Evolutionary conservation across 1,284 basidiomycete species (phyloP), one percentile per base, ranked within the genome.

Genomic region (Mixia osmundae): DNA sequence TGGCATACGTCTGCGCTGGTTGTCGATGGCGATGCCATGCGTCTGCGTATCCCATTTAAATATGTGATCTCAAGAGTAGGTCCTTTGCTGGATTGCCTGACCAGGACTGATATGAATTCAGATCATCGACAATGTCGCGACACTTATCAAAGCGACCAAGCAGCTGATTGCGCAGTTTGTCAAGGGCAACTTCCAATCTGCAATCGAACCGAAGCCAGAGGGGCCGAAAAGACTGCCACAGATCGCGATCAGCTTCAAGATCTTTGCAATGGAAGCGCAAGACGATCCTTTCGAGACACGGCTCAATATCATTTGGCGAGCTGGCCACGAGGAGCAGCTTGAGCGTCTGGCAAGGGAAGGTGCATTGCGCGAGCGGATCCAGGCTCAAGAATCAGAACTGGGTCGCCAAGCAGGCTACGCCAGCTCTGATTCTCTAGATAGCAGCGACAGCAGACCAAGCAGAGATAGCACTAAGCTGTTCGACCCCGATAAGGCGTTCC

Each of bases 231-330:
- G 52, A 0, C 56, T 82, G 2, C 83, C 83, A 1, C 43, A 52
- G 30, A 52, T 61, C 0, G 61, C 63, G 30, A 50, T 91, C 28
- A 58, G 59, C 3, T 53, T 94, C 36, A 62, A 58, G 23, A 58
- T 87, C 27, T 61, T 67, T 18, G 48, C 54, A 10, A 11, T 83
- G 4, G 85, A 95, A 55, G 74, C 72, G n/a, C 68, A 72, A 18
- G 89, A 97, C 53, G 78, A 89, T 51, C 68, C 73, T 1, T 69
- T 94, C 38, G 89, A 97, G 57, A 69, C 70, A 18, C 69, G 65
- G 43, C 57, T 95, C 23, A 76, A 72, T 33, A 61, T 78, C 10
- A 76, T 83, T 25, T 80, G 71, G 66, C 66, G 69, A 38, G 68
- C 72, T 23, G 85, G 83, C 0, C 57, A 68, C 25, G 68, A 72